Conservation (phyloP, 768 basidiomycete genomes). For the Lactarius hatsudake region DNA sequence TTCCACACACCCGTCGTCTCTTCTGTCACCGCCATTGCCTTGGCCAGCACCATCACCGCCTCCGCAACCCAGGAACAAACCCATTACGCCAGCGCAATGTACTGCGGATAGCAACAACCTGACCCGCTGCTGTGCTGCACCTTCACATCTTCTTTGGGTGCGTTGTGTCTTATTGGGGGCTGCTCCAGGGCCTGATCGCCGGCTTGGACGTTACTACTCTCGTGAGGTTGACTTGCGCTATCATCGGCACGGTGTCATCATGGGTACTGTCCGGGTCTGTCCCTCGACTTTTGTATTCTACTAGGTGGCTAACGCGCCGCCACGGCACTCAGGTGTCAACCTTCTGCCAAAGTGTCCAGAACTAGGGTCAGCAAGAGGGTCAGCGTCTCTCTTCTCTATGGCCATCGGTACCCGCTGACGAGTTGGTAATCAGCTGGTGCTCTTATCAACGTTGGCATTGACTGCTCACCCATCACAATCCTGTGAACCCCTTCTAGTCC, state of each 20-base stretch:
- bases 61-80: neutral
- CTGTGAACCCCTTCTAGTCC: neutral
- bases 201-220: neutral
- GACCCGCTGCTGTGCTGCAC: neutral
- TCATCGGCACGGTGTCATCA: neutral
- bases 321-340: neutral
- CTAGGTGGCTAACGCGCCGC: neutral
- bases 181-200: too few relatives aligned
- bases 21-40: neutral
- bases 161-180: too few relatives aligned
- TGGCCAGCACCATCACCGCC: neutral
- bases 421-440: neutral
- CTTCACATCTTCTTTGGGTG: too few relatives aligned
- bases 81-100: neutral
- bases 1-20: slow-evolving; percentile 1
- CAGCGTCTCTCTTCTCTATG: neutral
- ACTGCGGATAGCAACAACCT: too few relatives aligned
- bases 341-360: neutral
- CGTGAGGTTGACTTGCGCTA: neutral
- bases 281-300: neutral
- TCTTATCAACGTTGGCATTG: neutral
- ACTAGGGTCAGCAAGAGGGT: too few relatives aligned
- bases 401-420: neutral
- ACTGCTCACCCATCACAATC: neutral
- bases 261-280: neutral